Conservation (phyloP, 2,329 filamentous ascomycete genomes). For the Cladosporium colombiae region DNA sequence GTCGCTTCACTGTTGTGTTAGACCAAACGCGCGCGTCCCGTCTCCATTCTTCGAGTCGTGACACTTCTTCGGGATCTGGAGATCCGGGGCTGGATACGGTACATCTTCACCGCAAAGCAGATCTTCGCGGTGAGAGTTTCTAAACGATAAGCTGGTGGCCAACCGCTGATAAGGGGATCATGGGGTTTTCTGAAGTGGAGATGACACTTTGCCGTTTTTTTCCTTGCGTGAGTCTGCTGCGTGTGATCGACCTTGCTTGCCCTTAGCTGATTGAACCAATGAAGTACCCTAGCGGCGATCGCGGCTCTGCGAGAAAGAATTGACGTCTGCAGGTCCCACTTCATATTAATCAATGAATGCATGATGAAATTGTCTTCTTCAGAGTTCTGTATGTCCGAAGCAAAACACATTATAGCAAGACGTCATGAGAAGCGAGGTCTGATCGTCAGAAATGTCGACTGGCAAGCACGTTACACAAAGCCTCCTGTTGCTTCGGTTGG, state of each 20-base stretch:
- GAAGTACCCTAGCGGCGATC: not conserved
- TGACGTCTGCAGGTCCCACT: not conserved
- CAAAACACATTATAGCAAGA: not conserved
- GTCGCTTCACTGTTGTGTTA: not conserved
- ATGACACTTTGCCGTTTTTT: not conserved
- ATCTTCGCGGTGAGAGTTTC: not conserved
- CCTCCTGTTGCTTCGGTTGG: not conserved
- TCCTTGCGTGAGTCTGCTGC: not conserved
- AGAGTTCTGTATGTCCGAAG: not conserved
- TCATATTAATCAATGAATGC: not conserved
- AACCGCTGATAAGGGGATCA: not conserved
- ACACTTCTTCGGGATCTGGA: not conserved
- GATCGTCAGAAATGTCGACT: not conserved
- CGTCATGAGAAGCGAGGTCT: not conserved
- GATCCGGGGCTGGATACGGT: not conserved
- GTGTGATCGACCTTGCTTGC: not conserved
- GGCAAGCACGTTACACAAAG: not conserved
- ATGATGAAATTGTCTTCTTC: not conserved
- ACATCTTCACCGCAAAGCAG: not conserved
- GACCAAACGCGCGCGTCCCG: not conserved
- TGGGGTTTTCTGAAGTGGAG: not conserved
- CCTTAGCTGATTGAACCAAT: no score
- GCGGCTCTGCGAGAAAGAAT: not conserved
- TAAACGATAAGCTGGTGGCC: not conserved
- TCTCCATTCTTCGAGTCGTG: not conserved